Evolutionary conservation across 2,329 filamentous ascomycete genomes (phyloP), one percentile per base, ranked within the genome.

Genomic region (Aaosphaeria arxii): DNA sequence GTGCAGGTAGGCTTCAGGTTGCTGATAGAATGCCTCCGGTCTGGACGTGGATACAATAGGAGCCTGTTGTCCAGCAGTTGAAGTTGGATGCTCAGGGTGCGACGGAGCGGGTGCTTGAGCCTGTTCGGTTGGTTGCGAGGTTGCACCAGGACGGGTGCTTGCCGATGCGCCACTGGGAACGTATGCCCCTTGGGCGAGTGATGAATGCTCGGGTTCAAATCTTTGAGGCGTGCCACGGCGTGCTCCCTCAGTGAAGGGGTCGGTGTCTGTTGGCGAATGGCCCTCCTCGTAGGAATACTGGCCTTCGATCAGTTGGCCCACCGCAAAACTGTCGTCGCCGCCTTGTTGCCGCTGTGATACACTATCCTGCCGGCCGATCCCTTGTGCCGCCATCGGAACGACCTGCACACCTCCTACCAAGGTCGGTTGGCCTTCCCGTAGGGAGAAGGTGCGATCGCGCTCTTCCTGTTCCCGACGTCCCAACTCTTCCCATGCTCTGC

Each of bases 401-500:
- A 99, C 94, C 64, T 96, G 91, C 9, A 97, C 90, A 39, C 92
- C 92, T 43, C 91, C 91, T 6, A 99, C 88, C 43, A 95, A 78
- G 1, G 91, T 96, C 11, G 92, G 89, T 51, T 91, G 85, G 5
- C 94, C 94, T 53, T 88, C 87, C 61, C 94, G 86, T 28, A 99
- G 76, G n/a, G 89, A 91, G 30, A 84, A 79, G 1, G 89, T 94
- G 41, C 89, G 83, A 54, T 96, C 91, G 5, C 92, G 84, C 70
- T 96, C 92, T 71, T 95, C 89, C 64, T 96, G 90, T 70, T 97
- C 94, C 44, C 91, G 84, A 44, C 92, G 83, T 28, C 94, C 94
- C 1, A 99, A 82, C 71, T 97, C 94, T 73, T 99, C 94, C 94
- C 94, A 99, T 1, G 94, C 94, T 48, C 94, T 84, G 33, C 92